phyloP scores from a whole-genome alignment of 2,329 filamentous ascomycete species.

The Cladorrhinum sp. region DNA sequence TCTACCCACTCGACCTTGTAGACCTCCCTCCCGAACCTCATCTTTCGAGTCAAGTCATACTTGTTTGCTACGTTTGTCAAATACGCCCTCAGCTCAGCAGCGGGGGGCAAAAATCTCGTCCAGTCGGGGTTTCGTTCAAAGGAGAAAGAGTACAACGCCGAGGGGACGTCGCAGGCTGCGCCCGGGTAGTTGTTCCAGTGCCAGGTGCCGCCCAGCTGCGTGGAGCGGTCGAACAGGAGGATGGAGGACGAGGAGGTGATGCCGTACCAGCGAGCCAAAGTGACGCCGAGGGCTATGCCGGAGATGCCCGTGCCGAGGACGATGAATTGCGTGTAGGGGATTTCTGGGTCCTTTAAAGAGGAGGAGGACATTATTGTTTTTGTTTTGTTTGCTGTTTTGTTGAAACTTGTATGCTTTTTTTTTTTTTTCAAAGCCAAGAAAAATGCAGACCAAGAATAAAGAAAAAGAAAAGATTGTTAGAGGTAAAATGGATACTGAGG shows the following conservation, averaged over 20 bases:
- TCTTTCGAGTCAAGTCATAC: slow-evolving; percentile 39
- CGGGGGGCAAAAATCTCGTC: slow-evolving; percentile 55
- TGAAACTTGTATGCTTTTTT: too few relatives aligned
- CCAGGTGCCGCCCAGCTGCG: slow-evolving; percentile 63
- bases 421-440: too few relatives aligned
- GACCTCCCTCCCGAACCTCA: slow-evolving; percentile 39
- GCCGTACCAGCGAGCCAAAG: slow-evolving; percentile 54
- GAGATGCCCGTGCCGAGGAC: slow-evolving; percentile 60
- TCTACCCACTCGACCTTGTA: slow-evolving; percentile 40
- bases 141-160: slow-evolving; percentile 58
- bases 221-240: slow-evolving; percentile 57
- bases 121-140: slow-evolving; percentile 61
- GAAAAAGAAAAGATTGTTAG: too few relatives aligned
- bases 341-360: not conserved
- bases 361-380: not conserved
- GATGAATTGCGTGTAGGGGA: slow-evolving; percentile 38
- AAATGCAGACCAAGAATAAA: too few relatives aligned
- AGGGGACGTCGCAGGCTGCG: slow-evolving; percentile 56
- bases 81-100: slow-evolving; percentile 56
- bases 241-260: slow-evolving; percentile 61
- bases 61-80: slow-evolving; percentile 50
- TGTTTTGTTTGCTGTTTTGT: too few relatives aligned
- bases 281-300: slow-evolving; percentile 59
- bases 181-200: slow-evolving; percentile 59
- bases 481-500: too few relatives aligned